Evolutionary conservation across 441 rosid species (phyloP), one percentile per base, ranked within the genome.

Genomic region (Monsonia emarginata): DNA sequence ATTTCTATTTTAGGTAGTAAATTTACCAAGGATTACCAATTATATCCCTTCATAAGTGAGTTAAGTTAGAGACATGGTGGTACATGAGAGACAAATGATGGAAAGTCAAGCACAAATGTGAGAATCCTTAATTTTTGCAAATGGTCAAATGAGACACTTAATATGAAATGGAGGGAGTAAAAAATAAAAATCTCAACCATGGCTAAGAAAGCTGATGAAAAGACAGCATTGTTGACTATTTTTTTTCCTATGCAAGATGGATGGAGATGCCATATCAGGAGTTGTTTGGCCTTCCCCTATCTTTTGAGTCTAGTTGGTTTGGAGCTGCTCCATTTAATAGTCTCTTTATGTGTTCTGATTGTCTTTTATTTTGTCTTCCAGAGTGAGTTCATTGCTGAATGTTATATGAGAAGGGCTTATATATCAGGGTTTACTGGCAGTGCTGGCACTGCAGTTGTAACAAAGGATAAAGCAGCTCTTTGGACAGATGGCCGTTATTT

Each of bases 401-500:
- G 97, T 71, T 93, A 83, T 48, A 88, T 81, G 75, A 81, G 98
- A 79, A 88, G 98, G 74, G 83, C 86, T 25, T 87, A 81, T 57
- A 68, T 88, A 78, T 94, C 97, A 40, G 96, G 94, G 5, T 94
- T 94, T 78, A 87, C 93, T 0, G 98, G 98, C 65, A 90, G 97
- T 79, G 95, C 98, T 46, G 98, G 96, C 60, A 90, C 89, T 36
- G 95, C 91, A 57, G 83, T 94, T 77, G 83, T 94, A 68, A 90
- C 97, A 4, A 94, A 83, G 76, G 96, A 89, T 69, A 87, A 85
- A 71, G 98, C 98, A 21, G 96, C 95, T 73, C 79, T 93, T 16
- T 93, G 98, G 98, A 93, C 98, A 1, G 98, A 94, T 72, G 97
- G 97, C 38, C 90, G 98, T 28, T 94, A 94, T 72, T 94, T 94